Evolutionary conservation across 306 rosid genomes (phyloP).

Genomic region (Casuarina glauca): DNA sequence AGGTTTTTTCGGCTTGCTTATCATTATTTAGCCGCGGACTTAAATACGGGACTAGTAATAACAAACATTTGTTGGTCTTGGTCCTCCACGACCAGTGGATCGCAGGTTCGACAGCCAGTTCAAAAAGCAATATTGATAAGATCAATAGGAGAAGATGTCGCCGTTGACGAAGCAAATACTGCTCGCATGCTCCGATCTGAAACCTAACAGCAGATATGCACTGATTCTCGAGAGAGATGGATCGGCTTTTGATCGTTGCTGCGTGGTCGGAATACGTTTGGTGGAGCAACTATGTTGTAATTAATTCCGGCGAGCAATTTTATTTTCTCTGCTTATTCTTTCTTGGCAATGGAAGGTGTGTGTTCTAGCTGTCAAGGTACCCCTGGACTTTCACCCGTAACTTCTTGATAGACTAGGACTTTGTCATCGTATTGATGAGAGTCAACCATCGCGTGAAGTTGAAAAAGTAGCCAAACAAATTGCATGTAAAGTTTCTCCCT

Average conservation of each 20-base stretch:
- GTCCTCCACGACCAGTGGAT: not conserved
- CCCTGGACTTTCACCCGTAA: not conserved
- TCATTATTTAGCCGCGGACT: not conserved
- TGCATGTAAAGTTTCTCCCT: not conserved
- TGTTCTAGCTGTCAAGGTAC: not conserved
- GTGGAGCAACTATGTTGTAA: not conserved
- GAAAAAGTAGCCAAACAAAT: not conserved
- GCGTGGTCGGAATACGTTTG: too few species aligned
- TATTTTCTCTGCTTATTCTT: not conserved
- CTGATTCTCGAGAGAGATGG: not conserved
- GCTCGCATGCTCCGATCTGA: too few species aligned
- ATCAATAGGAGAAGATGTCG: too few species aligned
- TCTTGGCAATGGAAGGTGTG: not conserved
- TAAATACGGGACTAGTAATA: not conserved
- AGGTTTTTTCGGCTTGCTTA: not conserved
- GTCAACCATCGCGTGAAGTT: constrained; percentile 1
- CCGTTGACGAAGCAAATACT: too few species aligned
- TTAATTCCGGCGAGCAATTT: not conserved
- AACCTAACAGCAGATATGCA: too few species aligned
- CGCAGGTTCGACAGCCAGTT: not conserved
- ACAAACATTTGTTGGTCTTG: not conserved
- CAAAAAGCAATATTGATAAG: too few species aligned
- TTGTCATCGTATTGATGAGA: not conserved
- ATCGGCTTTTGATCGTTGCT: too few species aligned
- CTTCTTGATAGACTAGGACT: not conserved